phyloP scores from a whole-genome alignment of 768 basidiomycete genomes.

The Hypholoma fasciculare region DNA sequence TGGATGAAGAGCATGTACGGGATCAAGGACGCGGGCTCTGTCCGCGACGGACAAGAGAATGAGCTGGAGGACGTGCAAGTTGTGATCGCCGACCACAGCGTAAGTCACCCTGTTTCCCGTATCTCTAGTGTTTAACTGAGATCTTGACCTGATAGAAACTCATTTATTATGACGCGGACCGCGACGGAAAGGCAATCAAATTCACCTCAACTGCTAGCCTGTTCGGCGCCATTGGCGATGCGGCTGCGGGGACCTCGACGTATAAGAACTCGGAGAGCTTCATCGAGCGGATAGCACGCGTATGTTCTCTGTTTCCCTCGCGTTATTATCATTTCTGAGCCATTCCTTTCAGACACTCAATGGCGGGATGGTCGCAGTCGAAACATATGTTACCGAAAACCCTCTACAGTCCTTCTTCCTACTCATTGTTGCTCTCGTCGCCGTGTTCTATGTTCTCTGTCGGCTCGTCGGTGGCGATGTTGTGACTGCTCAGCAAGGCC shows the following conservation, averaged over 20 bases:
- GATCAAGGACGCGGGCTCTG: constrained; percentile 32
- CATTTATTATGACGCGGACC: constrained; percentile 76
- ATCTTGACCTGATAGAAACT: constrained; percentile 44
- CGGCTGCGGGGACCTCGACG: constrained; percentile 46
- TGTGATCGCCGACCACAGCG: constrained; percentile 82
- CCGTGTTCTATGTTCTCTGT: constrained; percentile 28
- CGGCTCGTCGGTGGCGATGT: constrained; percentile 22
- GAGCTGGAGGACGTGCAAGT: constrained; percentile 45
- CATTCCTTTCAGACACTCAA: constrained; percentile 37
- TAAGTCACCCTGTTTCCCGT: constrained; percentile 31
- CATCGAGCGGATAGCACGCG: constrained; percentile 66
- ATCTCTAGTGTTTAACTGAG: neutral
- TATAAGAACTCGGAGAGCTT: constrained; percentile 70
- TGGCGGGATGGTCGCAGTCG: constrained; percentile 35
- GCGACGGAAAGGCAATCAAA: constrained; percentile 50
- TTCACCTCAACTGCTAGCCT: constrained; percentile 54
- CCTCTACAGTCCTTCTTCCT: constrained; percentile 33
- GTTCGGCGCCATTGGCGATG: constrained; percentile 70
- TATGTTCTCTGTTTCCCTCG: constrained; percentile 27
- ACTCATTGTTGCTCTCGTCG: constrained; percentile 24
- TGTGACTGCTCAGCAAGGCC: constrained; percentile 7
- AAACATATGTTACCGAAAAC: constrained; percentile 35
- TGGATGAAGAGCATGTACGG: constrained; percentile 96
- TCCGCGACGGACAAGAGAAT: constrained; percentile 15
- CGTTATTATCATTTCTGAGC: neutral